phyloP scores from a whole-genome alignment of 441 rosid species.

The Francoa sonchifolia region DNA sequence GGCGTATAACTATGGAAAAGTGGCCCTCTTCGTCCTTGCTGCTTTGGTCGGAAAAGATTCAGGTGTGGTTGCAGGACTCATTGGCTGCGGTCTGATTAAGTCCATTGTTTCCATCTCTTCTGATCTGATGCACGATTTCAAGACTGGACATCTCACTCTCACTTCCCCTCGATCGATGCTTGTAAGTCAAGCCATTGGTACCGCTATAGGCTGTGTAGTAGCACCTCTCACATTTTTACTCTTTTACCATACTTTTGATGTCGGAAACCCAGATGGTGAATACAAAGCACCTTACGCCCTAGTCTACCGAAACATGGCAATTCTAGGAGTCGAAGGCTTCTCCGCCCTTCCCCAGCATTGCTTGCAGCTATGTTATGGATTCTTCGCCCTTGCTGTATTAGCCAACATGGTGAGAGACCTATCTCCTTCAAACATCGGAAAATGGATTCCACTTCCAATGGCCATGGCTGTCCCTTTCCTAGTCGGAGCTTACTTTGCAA shows the following conservation, averaged over 20 bases:
- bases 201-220: conserved; percentile 70
- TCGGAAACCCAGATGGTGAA: conserved; percentile 74
- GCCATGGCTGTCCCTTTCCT: conserved; percentile 96
- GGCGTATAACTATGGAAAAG: conserved; percentile 93
- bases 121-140: conserved; percentile 90
- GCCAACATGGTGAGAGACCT: conserved; percentile 51
- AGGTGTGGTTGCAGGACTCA: conserved; percentile 79
- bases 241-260: conserved; percentile 76
- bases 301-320: conserved; percentile 82
- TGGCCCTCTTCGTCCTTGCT: conserved; percentile 69
- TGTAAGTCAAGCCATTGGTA: conserved; percentile 67
- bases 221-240: conserved; percentile 77
- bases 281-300: conserved; percentile 90
- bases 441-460: conserved; percentile 84
- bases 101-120: conserved; percentile 75
- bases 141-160: conserved; percentile 72
- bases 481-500: conserved; percentile 76
- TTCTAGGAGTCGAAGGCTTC: conserved; percentile 80
- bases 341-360: conserved; percentile 79
- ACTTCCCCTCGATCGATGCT: conserved; percentile 93
- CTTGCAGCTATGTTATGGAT: conserved; percentile 67
- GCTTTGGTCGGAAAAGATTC: conserved; percentile 47
- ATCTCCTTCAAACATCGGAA: conserved; percentile 32
- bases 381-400: conserved; percentile 51
- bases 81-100: conserved; percentile 77